These are phyloP conservation scores for Tuber aestivum DNA, from an alignment of 495 filamentous ascomycete genomes.

Conservation along the genomic window DNA sequence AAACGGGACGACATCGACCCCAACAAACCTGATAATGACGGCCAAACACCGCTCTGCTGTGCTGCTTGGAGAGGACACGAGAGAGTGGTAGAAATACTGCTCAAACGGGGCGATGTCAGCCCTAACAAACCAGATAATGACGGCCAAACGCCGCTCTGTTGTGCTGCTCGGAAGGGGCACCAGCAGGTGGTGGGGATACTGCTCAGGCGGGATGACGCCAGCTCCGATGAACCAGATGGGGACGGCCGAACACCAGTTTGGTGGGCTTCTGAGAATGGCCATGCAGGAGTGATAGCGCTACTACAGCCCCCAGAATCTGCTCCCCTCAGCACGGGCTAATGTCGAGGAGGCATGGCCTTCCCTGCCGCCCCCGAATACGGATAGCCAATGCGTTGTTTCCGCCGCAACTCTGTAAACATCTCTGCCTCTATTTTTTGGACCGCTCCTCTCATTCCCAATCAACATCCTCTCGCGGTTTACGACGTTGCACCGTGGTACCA, in stretches of 20 bases:
- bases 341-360: not conserved
- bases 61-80: not conserved
- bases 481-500: not conserved
- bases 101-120: not conserved
- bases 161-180: not conserved
- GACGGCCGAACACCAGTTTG: not conserved
- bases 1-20: no score
- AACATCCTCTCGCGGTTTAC: not conserved
- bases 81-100: not conserved
- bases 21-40: no score
- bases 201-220: not conserved
- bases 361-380: not conserved
- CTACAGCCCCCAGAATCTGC: not conserved
- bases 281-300: not conserved
- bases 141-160: not conserved
- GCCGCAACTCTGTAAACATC: no score
- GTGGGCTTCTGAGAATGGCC: not conserved
- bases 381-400: not conserved
- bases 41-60: no score
- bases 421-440: rapidly evolving
- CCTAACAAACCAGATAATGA: not conserved
- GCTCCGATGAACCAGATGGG: not conserved
- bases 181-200: not conserved
- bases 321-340: not conserved
- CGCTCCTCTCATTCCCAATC: not conserved